Conservation (phyloP, 1,284 basidiomycete genomes). For the Tilletia setariae region DNA sequence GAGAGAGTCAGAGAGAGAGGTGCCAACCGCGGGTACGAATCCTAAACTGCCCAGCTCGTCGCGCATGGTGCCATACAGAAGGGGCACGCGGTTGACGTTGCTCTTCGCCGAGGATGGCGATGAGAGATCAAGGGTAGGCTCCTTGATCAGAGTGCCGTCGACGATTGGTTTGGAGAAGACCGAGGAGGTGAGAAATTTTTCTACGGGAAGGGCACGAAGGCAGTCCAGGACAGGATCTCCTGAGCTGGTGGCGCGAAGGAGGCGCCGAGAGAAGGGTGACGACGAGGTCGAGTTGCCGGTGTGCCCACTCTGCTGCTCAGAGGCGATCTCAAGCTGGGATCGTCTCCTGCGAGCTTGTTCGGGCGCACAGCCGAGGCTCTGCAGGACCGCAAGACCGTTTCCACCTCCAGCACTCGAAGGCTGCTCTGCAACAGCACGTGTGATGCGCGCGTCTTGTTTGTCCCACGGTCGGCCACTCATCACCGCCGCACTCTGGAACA, state of each 20-base stretch:
- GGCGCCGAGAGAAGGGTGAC: slow-evolving; percentile 16
- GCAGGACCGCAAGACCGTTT: background rate
- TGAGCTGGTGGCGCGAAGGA: too few relatives aligned
- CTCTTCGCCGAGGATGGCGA: slow-evolving; percentile 19
- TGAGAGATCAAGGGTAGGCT: slow-evolving; percentile 29
- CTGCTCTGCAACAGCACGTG: background rate
- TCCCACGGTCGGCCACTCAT: slow-evolving; percentile 11
- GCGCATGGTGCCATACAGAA: slow-evolving; percentile 35
- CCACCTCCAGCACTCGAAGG: background rate
- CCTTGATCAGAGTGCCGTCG: slow-evolving; percentile 30
- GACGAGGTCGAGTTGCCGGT: background rate
- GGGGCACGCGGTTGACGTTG: slow-evolving; percentile 32
- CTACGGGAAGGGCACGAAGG: slow-evolving; percentile 26
- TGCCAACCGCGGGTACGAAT: slow-evolving; percentile 28
- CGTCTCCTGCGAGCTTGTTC: background rate
- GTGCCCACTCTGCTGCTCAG: background rate
- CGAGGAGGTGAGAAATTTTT: slow-evolving; percentile 19
- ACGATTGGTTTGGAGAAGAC: slow-evolving; percentile 20
- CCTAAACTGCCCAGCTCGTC: slow-evolving; percentile 40
- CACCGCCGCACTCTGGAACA: slow-evolving; percentile 17
- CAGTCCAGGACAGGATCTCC: slow-evolving; percentile 29
- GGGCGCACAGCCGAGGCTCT: background rate
- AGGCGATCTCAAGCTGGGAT: too few relatives aligned
- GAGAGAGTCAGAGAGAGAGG: slow-evolving; percentile 28
- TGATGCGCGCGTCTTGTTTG: background rate